Evolutionary conservation across 768 basidiomycete genomes (phyloP), one percentile per base, ranked within the genome.

Genomic region (Galerina marginata): DNA sequence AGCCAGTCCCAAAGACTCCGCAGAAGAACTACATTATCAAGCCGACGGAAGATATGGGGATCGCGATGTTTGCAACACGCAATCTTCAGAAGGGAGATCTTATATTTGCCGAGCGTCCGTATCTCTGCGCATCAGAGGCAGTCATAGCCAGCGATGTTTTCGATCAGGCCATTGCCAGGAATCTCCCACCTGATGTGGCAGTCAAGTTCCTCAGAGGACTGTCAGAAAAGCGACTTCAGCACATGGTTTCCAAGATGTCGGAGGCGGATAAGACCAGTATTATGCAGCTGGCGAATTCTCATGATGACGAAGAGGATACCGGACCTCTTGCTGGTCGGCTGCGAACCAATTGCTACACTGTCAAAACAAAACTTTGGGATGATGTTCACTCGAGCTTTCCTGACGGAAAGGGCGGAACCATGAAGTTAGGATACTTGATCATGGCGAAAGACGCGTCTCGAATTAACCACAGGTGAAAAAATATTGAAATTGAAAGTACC

Each of bases 391-490:
- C 47, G 10, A 48, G 33, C 2, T 2, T 26, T 12, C 29, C 29
- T 7, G 29, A 33, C 29, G 29, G 29, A 33, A 33, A 33, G 29
- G 29, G 29, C 7, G 29, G 29, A 6, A 14, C 47, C 15, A 23
- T 16, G n/a, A 45, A 45, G 23, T 15, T 15, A 16, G 48, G 29
- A 6, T 50, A 50, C 15, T 14, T 36, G 29, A 16, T 50, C 5
- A 36, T 16, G 6, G 48, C 26, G 33, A 50, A 36, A n/a, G 16
- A 37, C 23, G 49, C 49, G 23, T 51, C 49, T 1, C 49, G 49
- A 3, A 37, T 51, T 29, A 51, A 51, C 12, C 49, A 51, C 49
- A 51, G 49, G 49, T 51, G 33, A 46, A 14, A 46, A n/a, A 46
- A 16, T 2, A 9, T 2, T 46, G 9, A 4, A 10, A 46, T 9